These are phyloP conservation scores for Candida tetrigidarum DNA, from an alignment of 1,139 yeast species.

Conservation along the genomic window DNA sequence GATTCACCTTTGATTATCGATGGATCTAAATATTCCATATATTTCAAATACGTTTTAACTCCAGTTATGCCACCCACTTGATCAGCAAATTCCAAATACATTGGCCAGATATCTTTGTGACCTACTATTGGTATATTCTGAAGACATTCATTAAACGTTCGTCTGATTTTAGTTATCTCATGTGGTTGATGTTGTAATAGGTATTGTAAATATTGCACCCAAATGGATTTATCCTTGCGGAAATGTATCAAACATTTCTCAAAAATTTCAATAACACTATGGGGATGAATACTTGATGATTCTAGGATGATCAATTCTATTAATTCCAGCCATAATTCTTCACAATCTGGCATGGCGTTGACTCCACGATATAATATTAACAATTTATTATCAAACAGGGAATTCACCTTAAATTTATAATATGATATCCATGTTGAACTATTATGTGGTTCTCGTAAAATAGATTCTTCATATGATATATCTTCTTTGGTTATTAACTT, in stretches of 20 bases:
- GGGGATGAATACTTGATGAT: constrained; percentile 31
- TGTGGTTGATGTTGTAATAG: constrained; percentile 34
- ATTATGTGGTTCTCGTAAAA: constrained; percentile 48
- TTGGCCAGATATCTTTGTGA: constrained; percentile 66
- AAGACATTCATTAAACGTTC: constrained; percentile 57
- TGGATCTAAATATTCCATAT: constrained; percentile 34
- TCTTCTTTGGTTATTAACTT: constrained; percentile 34
- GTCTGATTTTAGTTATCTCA: constrained; percentile 49
- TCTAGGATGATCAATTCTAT: constrained; percentile 46
- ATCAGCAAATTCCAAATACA: constrained; percentile 57
- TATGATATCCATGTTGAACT: constrained; percentile 59
- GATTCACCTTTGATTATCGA: constrained; percentile 12
- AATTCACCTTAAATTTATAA: constrained; percentile 32
- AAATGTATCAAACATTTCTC: constrained; percentile 38
- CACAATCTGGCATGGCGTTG: constrained; percentile 47
- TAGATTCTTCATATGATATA: constrained; percentile 48
- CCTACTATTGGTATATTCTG: constrained; percentile 51
- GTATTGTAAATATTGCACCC: constrained; percentile 59
- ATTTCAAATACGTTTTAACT: constrained; percentile 46
- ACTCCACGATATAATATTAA: constrained; percentile 62
- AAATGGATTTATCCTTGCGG: constrained; percentile 52
- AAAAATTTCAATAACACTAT: constrained; percentile 45
- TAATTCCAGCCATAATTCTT: constrained; percentile 58
- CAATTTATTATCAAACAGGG: constrained; percentile 33
- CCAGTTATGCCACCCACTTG: constrained; percentile 47